Evolutionary conservation across 495 filamentous ascomycete genomes (phyloP).

Genomic region (Polyplosphaeria fusca): DNA sequence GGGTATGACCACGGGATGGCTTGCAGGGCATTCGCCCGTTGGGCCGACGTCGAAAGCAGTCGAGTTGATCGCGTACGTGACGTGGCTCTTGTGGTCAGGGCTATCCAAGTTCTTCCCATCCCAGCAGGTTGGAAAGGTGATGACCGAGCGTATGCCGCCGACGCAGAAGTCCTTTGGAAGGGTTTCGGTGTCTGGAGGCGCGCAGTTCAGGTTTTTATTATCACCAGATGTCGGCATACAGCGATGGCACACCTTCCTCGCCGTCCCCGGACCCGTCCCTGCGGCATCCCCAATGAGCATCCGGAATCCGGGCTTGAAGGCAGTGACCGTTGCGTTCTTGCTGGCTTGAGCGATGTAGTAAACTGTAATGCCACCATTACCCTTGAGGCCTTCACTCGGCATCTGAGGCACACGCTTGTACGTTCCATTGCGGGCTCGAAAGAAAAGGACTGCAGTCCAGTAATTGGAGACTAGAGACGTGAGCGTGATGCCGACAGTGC

Average conservation of each 20-base stretch:
- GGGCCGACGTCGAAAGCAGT: slow-evolving; percentile 17
- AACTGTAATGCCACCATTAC: slow-evolving; percentile 25
- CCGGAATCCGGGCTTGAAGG: slow-evolving; percentile 30
- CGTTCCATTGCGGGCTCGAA: slow-evolving; percentile 27
- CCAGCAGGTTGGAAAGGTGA: slow-evolving; percentile 43
- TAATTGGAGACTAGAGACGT: slow-evolving; percentile 33
- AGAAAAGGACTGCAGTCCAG: slow-evolving; percentile 31
- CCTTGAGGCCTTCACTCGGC: slow-evolving; percentile 3
- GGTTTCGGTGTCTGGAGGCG: slow-evolving; percentile 13
- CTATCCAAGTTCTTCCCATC: slow-evolving; percentile 55
- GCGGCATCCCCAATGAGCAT: slow-evolving; percentile 27
- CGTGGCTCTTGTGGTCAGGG: slow-evolving; percentile 51
- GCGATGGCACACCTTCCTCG: slow-evolving; percentile 23
- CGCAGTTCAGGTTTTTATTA: slow-evolving; percentile 22
- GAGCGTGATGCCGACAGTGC: too few species aligned
- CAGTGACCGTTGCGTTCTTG: slow-evolving; percentile 6
- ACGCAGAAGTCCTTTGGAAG: slow-evolving; percentile 16
- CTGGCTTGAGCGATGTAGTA: slow-evolving; percentile 22
- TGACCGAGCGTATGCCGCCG: slow-evolving; percentile 20
- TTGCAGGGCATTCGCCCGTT: slow-evolving; percentile 28
- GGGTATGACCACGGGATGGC: slow-evolving; percentile 25
- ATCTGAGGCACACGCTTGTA: slow-evolving; percentile 30
- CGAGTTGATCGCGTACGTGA: slow-evolving; percentile 27
- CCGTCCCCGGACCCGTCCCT: neutral
- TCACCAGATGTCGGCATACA: slow-evolving; percentile 19